Base-by-base conservation (phyloP, 805 yeast genomes). In the Pichia insulana region DNA sequence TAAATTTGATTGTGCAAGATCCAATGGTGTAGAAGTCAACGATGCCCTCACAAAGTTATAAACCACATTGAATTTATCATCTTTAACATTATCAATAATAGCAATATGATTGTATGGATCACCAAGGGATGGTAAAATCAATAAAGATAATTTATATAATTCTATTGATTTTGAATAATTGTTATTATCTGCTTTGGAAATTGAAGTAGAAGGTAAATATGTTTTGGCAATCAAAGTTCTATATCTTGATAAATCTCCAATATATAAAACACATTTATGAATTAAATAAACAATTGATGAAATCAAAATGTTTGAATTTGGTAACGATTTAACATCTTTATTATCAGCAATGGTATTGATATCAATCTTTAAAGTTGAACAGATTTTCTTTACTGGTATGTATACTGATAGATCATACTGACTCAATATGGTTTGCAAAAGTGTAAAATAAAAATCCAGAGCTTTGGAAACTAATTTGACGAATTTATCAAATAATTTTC, bases 21-120 rank as follows among this genome's bases (percentile, higher is more conserved):
- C 58, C 39, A 67, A 65, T 18, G 75, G 70, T 26, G 71, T 63
- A 44, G 80, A 68, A 12, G 84, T 71, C 48, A 73, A 64, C 17
- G 70, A 68, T 3, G 83, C 75, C 49, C 85, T 64, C 37, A 74
- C 62, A 41, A 75, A 71, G 65, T 77, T 74, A 46, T 74, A 68
- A 32, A 70, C 64, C 20, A 78, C 74, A 38, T 62, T 61, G 44
- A 63, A 69, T 40, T 68, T 68, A 46, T 71, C 73, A 42, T 68
- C 72, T 37, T 65, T 64, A 39, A 71, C 64, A 65, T 75, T 74
- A 45, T 73, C 69, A 33, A 70, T 62, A 30, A 79, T 71, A 3
- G 80, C 84, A 37, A 75, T 67, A 50, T 76, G 79, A 49, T 76
- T 76, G 50, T 74, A 74, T 25, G 77, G 80, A 51, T 80, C 88